phyloP scores from a whole-genome alignment of 2,329 filamentous ascomycete species.

The Biscogniauxia marginata region DNA sequence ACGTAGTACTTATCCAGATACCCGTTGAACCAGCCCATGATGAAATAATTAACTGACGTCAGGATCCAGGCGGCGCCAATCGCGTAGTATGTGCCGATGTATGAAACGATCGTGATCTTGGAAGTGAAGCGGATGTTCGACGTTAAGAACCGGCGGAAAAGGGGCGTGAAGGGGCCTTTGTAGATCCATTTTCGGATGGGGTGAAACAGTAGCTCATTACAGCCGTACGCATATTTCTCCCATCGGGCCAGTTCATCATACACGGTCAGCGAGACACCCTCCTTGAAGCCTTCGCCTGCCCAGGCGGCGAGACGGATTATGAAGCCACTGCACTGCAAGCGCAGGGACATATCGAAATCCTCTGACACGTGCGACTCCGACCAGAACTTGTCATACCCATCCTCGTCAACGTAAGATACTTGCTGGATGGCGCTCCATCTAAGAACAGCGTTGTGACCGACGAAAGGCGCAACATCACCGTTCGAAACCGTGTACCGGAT shows the following conservation, averaged over 20 bases:
- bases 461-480: slow-evolving; percentile 72
- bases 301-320: slow-evolving; percentile 68
- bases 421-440: slow-evolving; percentile 66
- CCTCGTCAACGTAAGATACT: slow-evolving; percentile 54
- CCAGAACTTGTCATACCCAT: slow-evolving; percentile 67
- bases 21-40: slow-evolving; percentile 70
- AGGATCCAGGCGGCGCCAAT: slow-evolving; percentile 67
- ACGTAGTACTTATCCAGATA: slow-evolving; percentile 66
- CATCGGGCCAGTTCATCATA: slow-evolving; percentile 71
- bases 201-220: slow-evolving; percentile 69
- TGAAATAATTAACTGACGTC: slow-evolving; percentile 67
- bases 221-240: slow-evolving; percentile 73
- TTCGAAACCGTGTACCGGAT: slow-evolving; percentile 69
- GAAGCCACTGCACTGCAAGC: slow-evolving; percentile 67
- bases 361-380: slow-evolving; percentile 75
- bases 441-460: slow-evolving; percentile 75
- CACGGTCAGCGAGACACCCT: slow-evolving; percentile 70
- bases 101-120: slow-evolving; percentile 68
- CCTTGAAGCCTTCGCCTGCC: slow-evolving; percentile 68
- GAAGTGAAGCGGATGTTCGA: slow-evolving; percentile 63
- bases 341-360: slow-evolving; percentile 74
- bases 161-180: slow-evolving; percentile 62
- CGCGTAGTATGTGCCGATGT: slow-evolving; percentile 62
- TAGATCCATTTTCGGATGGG: slow-evolving; percentile 62
- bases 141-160: slow-evolving; percentile 60